These are phyloP conservation scores for Erigeron canadensis DNA, from an alignment of 129 eudicot species.

Conservation along the genomic window DNA sequence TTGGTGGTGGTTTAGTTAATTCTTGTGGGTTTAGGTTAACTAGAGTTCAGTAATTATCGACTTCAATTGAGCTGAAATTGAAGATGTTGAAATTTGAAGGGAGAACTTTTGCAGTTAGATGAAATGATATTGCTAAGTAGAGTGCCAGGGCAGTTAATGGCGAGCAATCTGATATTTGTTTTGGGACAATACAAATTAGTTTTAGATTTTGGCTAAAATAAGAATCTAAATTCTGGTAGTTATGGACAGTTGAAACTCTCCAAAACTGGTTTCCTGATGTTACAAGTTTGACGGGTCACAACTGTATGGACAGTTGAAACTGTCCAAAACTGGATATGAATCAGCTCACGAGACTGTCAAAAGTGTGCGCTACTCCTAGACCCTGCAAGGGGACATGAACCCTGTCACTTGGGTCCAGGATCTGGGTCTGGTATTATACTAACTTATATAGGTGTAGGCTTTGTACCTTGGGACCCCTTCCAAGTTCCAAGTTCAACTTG, in stretches of 20 bases:
- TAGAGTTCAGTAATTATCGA: constrained; percentile 11
- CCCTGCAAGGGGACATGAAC: too few relatives aligned
- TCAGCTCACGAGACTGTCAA: too few relatives aligned
- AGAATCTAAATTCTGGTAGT: too few relatives aligned
- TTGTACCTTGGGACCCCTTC: too few relatives aligned
- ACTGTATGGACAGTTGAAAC: not conserved
- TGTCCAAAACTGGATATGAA: not conserved
- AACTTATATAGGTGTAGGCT: too few relatives aligned
- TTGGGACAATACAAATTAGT: constrained; percentile 5
- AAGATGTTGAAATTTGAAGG: constrained; percentile 1
- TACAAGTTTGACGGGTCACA: too few relatives aligned
- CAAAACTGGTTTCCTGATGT: too few relatives aligned
- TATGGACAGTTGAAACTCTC: too few relatives aligned
- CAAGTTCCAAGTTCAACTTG: too few relatives aligned
- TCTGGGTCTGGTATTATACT: too few relatives aligned
- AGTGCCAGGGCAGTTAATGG: constrained; percentile 16
- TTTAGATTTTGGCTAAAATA: not conserved
- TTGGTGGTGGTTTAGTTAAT: not conserved
- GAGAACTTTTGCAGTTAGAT: not conserved
- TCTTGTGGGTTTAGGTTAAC: constrained; percentile 5
- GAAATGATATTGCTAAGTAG: not conserved
- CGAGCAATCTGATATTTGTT: not conserved
- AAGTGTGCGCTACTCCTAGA: too few relatives aligned
- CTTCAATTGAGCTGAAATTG: constrained; percentile 16
- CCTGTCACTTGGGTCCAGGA: too few relatives aligned